Base-by-base conservation (phyloP, 179 eudicot species). In the Vitellaria paradoxa region DNA sequence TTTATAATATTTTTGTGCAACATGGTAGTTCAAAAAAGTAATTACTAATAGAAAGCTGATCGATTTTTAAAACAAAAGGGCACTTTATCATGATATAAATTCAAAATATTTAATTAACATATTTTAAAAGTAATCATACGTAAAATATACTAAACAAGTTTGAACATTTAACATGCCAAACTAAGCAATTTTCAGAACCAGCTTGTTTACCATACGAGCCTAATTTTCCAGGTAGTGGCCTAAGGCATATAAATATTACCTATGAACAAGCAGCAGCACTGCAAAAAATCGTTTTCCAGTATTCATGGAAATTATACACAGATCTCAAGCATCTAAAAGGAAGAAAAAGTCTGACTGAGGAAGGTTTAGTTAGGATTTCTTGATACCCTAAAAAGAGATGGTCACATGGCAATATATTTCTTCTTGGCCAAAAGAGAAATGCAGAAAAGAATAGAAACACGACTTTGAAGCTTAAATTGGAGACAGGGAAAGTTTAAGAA, bases 391-490 rank as follows among this genome's bases (percentile, higher is more conserved):
- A 14, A 12, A 53, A 53, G 12, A 9, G 12, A 14, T 3, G 13
- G 12, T 53, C 66, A 62, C 13, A 1, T 11, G 57, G 57, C 9
- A 21, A 69, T 47, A 46, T 57, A 47, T 49, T 68, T 47, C 52
- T 68, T 49, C 37, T 37, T 42, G 13, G 45, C 50, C 72, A 20
- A n/a, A 68, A 10, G 42, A 26, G 53, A 56, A 60, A 0, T 2
- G 7, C 49, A 26, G 63, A 10, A 73, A 61, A 73, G 6, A 74
- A 74, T 21, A 74, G 8, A 46, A 74, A 30, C 45, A 72, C 23
- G 68, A 45, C 12, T 23, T 21, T 14, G 11, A 6, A 67, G 45
- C 45, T 17, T 46, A 68, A 1, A 68, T 65, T 65, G 55, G 42
- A 18, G 59, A 42, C 37, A 52, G 18, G 17, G 40, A 40, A 72